Base-by-base conservation (phyloP, 768 basidiomycete species). In the Boletus subparvulus region DNA sequence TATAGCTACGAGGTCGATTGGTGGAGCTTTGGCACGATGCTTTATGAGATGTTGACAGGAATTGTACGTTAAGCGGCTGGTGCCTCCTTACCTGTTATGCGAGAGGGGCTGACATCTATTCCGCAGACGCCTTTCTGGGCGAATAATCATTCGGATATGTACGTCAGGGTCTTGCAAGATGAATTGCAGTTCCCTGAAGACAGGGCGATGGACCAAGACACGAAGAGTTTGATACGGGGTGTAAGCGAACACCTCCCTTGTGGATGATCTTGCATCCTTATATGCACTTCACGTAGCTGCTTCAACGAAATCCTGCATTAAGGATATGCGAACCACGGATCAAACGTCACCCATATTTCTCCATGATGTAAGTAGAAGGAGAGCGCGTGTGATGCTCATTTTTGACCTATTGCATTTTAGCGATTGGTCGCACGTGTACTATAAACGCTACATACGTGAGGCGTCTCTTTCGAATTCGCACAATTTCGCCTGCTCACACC, bases 1-100 rank as follows among this genome's bases (percentile, higher is more conserved):
- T 96, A 98, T 69, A 87, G 88, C 61, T 98, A 94, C 66, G 92
- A 94, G 62, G 93, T 96, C 21, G 96, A 98, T 70, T 96, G 94
- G 92, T 99, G 94, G 95, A 92, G 89, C 61, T 90, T 96, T 65
- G 96, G 96, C 36, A 98, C 96, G 59, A 96, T 98, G 90, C 75
- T 98, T 57, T 94, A 92, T 70, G 96, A 98, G 77, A 96, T 97
- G 90, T 76, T 98, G 74, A 91, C 92, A 39, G 96, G 96, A 28
- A 90, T 95, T 61, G 94, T 95, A 72, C 85, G 43, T 56, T 46
- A 28, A 51, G 36, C 37, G 49, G 19, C 35, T 21, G 19, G 12
- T 33, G 56, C 36, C 47, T 65, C 45, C 52, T 65, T 51, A 46
- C 56, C 50, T 62, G 51, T 53, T 56, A 50, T 28, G 60, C 55